Percentiles rank a stretch among this genome's conserved stretches.
Conservation (phyloP, 768 basidiomycete genomes). For the Rhodotorula taiwanensis region DNA sequence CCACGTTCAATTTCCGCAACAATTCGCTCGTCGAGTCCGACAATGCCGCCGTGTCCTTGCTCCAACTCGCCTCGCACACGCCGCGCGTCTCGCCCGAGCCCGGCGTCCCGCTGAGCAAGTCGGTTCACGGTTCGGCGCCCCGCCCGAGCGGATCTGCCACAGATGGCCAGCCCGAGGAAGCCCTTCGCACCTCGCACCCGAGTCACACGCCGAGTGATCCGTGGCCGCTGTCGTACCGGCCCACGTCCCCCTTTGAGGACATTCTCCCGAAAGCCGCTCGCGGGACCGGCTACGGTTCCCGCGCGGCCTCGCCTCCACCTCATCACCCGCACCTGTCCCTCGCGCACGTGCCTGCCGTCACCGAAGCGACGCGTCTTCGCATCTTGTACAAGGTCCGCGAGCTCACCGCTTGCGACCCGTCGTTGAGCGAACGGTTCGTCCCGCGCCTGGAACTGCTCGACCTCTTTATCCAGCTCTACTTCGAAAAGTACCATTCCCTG, state of each 20-base stretch:
- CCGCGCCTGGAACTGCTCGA: conserved; percentile 30
- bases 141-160: neutral
- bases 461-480: conserved; percentile 32
- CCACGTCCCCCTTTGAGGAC: conserved; percentile 26
- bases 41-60: conserved; percentile 31
- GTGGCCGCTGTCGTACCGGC: conserved; percentile 34
- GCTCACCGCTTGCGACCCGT: conserved; percentile 5
- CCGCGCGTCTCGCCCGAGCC: conserved; percentile 35
- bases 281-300: conserved; percentile 27
- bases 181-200: conserved; percentile 22
- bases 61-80: conserved; percentile 35
- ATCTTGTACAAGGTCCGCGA: conserved; percentile 29
- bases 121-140: no score
- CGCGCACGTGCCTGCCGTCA: conserved; percentile 23
- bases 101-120: neutral
- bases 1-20: conserved; percentile 1
- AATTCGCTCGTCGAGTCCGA: conserved; percentile 35
- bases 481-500: conserved; percentile 20
- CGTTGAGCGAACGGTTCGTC: conserved; percentile 29
- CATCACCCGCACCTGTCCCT: conserved; percentile 10
- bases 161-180: conserved; percentile 6
- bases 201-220: conserved; percentile 19
- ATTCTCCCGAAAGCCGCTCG: conserved; percentile 27
- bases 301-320: conserved; percentile 25
- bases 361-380: conserved; percentile 25